Conservation (phyloP, 2,329 filamentous ascomycete species). For the Leptodontidium sp. region DNA sequence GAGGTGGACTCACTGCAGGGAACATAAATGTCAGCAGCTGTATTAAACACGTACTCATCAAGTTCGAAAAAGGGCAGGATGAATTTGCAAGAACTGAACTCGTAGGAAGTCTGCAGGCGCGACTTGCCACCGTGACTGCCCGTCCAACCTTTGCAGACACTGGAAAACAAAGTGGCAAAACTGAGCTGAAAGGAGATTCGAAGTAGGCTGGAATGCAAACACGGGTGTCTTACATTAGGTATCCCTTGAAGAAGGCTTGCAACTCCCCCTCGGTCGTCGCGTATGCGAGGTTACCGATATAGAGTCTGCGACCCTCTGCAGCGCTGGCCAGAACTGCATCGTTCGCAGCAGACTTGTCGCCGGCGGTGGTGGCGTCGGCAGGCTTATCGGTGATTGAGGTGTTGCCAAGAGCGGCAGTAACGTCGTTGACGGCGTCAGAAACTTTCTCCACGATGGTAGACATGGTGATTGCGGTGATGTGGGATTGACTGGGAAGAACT, state of each 20-base stretch:
- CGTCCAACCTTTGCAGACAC: background rate
- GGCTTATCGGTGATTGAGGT: constrained; percentile 65
- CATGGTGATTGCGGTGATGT: constrained; percentile 70
- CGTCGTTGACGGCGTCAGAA: constrained; percentile 75
- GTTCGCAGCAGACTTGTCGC: constrained; percentile 58
- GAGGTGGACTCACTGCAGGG: constrained; percentile 88
- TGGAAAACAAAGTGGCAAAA: constrained; percentile 7
- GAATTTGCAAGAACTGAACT: constrained; percentile 5
- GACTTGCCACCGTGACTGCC: constrained; percentile 22
- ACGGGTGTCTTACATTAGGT: constrained; percentile 85
- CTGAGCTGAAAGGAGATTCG: background rate
- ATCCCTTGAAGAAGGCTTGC: constrained; percentile 99
- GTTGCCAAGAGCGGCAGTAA: constrained; percentile 73
- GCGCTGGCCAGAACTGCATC: constrained; percentile 96
- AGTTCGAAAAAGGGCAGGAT: background rate
- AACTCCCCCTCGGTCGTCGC: constrained; percentile 99
- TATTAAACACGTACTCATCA: constrained; percentile 14
- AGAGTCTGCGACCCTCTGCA: constrained; percentile 98
- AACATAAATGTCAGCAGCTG: constrained; percentile 48
- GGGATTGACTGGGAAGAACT: constrained; percentile 57
- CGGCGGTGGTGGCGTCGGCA: constrained; percentile 56
- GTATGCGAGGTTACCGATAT: constrained; percentile 99
- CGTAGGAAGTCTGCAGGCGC: constrained; percentile 11
- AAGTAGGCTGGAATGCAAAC: background rate
- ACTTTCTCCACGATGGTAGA: constrained; percentile 81